Base-by-base conservation (phyloP, 2,329 filamentous ascomycete genomes). In the Torrubiella hemipterigena region DNA sequence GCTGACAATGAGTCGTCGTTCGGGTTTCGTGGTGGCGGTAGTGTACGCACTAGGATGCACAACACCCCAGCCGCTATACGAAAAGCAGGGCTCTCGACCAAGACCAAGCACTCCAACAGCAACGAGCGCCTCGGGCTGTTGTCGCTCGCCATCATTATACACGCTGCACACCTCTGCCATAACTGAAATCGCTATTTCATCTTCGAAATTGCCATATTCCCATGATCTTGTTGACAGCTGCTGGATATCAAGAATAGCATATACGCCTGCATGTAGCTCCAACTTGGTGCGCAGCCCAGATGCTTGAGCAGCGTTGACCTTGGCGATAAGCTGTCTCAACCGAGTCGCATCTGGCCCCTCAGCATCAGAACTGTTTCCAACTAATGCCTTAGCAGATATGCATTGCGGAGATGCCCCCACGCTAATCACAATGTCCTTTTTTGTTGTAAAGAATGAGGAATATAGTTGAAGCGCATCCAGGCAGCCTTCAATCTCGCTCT, bases 221-320 rank as follows among this genome's bases (percentile, higher is more conserved):
- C 20, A 58, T 41, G 22, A 67, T 9, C 67, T 56, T 0, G 76
- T 77, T 0, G 73, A 67, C 0, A 78, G 48, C 43, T 81, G 76
- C 42, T 81, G 76, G 44, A 78, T 61, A 41, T 80, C 76, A 5
- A 79, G 58, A 5, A 76, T 48, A 0, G 74, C 67, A 42, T 80
- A 81, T 2, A 77, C 73, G 1, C 76, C 76, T 0, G 76, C 75
- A 39, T 81, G 76, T 2, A 80, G 49, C 39, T 79, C 75, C 1
- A 79, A 40, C 1, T 25, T 42, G 0, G 44, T 46, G 0, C 34
- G 22, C 1, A 50, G 28, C 2, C 40, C 45, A 0, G 27, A 27
- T 1, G 34, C 27, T 0, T 29, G n/a, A n/a, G n/a, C n/a, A n/a
- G n/a, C n/a, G n/a, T n/a, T n/a, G n/a, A n/a, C n/a, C n/a, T n/a